Evolutionary conservation across 495 filamentous ascomycete species (phyloP).

Genomic region (Penicillium longicatenatum): DNA sequence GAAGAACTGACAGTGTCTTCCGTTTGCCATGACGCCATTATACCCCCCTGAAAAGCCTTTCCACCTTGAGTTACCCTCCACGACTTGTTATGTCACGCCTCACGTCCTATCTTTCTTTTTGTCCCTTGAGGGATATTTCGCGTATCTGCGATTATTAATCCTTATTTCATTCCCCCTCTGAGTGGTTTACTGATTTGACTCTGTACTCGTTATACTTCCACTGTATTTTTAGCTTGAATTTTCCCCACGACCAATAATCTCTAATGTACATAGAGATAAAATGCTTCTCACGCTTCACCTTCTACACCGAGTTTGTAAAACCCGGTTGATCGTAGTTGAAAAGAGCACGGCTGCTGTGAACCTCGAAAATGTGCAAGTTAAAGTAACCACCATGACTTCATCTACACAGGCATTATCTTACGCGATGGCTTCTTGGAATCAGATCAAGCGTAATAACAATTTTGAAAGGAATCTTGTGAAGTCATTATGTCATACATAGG

Average conservation of each 20-base stretch:
- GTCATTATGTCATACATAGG: constrained; percentile 8
- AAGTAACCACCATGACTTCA: not conserved
- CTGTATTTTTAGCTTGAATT: constrained; percentile 34
- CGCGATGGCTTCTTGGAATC: not conserved
- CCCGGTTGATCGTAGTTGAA: not conserved
- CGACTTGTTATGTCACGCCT: constrained; percentile 19
- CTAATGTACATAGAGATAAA: constrained; percentile 32
- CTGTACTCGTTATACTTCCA: constrained; percentile 15
- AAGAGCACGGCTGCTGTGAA: not conserved
- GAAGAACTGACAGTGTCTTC: constrained; percentile 53
- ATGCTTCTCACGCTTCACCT: not conserved
- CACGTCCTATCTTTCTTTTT: constrained; percentile 12
- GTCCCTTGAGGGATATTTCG: constrained; percentile 1
- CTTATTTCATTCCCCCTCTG: constrained; percentile 9
- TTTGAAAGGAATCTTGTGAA: not conserved
- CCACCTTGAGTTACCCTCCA: not conserved
- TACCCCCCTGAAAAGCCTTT: not conserved
- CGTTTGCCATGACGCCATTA: constrained; percentile 1
- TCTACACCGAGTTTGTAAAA: not conserved
- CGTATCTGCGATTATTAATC: constrained; percentile 16
- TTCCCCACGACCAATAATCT: constrained; percentile 15
- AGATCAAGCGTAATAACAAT: not conserved
- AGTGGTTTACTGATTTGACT: constrained; percentile 5
- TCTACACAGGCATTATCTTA: not conserved
- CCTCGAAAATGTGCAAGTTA: not conserved